These are phyloP conservation scores for Pseudognaphalium luteoalbum DNA, from an alignment of 129 eudicot species.

Conservation along the genomic window DNA sequence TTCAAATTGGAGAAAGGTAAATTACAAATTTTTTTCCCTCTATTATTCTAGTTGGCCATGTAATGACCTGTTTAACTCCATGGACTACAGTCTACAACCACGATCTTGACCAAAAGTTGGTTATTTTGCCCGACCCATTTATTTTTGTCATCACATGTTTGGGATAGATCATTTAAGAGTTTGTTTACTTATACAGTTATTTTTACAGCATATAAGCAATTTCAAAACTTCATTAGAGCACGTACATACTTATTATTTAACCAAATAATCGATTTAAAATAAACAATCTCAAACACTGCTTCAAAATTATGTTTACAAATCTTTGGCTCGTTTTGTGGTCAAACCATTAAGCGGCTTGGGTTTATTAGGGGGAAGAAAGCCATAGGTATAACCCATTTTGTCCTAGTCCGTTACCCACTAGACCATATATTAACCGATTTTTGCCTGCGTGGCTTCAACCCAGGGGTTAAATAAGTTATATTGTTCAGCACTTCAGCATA, in stretches of 20 bases:
- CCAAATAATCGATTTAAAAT: no score
- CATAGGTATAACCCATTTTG: background rate
- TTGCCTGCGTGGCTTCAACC: background rate
- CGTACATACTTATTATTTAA: no score
- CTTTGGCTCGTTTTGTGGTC: no score
- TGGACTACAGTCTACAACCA: background rate
- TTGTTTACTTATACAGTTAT: no score
- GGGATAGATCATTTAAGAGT: no score
- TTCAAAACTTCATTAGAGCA: no score
- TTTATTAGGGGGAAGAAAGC: background rate
- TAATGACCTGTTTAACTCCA: background rate
- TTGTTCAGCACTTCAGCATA: background rate
- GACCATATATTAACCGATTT: background rate
- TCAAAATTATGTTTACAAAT: no score
- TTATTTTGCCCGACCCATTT: background rate
- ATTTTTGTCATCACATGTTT: no score
- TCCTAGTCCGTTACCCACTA: background rate
- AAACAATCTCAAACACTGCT: no score
- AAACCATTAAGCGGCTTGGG: no score
- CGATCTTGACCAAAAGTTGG: background rate
- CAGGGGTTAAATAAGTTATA: background rate
- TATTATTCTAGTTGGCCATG: background rate
- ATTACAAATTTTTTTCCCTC: background rate
- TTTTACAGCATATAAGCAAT: no score
- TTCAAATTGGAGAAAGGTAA: slow-evolving; percentile 58